Evolutionary conservation across 768 basidiomycete species (phyloP).

Genomic region (Nevesoporus exiguus): DNA sequence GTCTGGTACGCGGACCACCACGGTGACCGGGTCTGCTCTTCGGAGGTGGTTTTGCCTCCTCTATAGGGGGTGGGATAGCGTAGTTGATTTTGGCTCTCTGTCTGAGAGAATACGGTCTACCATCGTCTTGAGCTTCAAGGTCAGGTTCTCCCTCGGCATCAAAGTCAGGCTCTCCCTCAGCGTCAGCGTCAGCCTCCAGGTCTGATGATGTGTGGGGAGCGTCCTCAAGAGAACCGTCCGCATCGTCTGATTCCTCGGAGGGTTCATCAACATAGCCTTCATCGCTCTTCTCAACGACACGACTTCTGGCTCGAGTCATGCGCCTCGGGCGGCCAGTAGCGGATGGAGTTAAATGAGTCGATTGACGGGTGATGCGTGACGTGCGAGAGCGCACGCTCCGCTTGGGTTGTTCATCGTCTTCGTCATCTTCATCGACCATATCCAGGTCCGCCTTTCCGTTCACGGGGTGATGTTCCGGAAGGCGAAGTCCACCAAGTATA

Average conservation of each 20-base stretch:
- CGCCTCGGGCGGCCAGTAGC: constrained; percentile 1
- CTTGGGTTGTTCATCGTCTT: constrained; percentile 26
- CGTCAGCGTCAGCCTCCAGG: constrained; percentile 35
- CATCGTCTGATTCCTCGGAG: constrained; percentile 49
- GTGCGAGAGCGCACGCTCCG: constrained; percentile 14
- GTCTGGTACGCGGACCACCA: constrained; percentile 38
- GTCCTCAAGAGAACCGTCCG: constrained; percentile 59
- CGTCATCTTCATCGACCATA: constrained; percentile 33
- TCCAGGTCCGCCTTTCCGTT: constrained; percentile 20
- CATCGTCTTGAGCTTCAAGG: constrained; percentile 40
- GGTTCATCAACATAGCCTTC: constrained; percentile 51
- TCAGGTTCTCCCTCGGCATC: constrained; percentile 39
- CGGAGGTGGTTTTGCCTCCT: constrained; percentile 51
- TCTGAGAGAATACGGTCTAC: constrained; percentile 53
- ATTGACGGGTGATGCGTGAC: constrained; percentile 25
- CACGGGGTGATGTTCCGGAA: constrained; percentile 7
- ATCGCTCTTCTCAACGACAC: constrained; percentile 39
- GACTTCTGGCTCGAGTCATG: constrained; percentile 27
- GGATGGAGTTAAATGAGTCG: constrained; percentile 8
- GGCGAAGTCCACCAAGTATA: constrained; percentile 10
- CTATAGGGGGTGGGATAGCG: constrained; percentile 76
- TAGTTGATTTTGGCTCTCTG: constrained; percentile 69
- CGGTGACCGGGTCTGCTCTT: constrained; percentile 38
- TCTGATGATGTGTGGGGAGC: constrained; percentile 42
- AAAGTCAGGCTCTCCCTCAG: constrained; percentile 38